Base-by-base conservation (phyloP, 2,329 filamentous ascomycete genomes). In the Pseudogymnoascus sp. region DNA sequence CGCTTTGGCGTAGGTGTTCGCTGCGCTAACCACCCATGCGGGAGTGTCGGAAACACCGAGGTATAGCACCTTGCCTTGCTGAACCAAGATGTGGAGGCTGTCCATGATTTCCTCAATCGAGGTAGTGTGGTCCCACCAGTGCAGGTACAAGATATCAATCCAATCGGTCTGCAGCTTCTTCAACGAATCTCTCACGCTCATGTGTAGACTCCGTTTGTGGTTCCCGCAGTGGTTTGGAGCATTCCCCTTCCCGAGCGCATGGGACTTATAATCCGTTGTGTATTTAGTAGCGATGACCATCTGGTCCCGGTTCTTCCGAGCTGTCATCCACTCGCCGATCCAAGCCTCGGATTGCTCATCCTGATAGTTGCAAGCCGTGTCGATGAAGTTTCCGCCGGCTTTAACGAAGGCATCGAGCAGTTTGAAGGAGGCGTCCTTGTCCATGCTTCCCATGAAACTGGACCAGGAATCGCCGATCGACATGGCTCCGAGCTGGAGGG, bases 201-300 rank as follows among this genome's bases (percentile, higher is more conserved):
- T 70, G 48, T 81, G 79, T 43, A 90, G 72, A 65, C 80, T 85
- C 76, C 90, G 90, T 41, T 82, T 77, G 19, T 82, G 81, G 71
- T 89, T 88, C 1, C 87, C 87, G 21, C 75, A 76, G 65, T 73
- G 81, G 70, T 85, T 86, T 68, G 79, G 79, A 71, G 77, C 77
- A 64, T 83, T 78, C n/a, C 78, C 74, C 11, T 74, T 73, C 14
- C 76, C 73, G n/a, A 36, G 34, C 1, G 71, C 45, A 1, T 79
- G 78, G 14, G 76, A 68, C 25, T 76, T 76, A 73, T 81, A 89
- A 71, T 82, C 82, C 23, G 82, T 86, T 0, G 84, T 85, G 73
- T 80, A 89, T 72, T 91, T 90, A 63, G 87, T 90, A 0, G 88
- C 86, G 63, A 90, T 79, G n/a, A 90, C 86, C 75, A 91, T 83